Percentiles rank a stretch among this genome's conserved stretches.
phyloP scores from a whole-genome alignment of 176 grass and related monocot genomes.

The Phoenix roebelenii region DNA sequence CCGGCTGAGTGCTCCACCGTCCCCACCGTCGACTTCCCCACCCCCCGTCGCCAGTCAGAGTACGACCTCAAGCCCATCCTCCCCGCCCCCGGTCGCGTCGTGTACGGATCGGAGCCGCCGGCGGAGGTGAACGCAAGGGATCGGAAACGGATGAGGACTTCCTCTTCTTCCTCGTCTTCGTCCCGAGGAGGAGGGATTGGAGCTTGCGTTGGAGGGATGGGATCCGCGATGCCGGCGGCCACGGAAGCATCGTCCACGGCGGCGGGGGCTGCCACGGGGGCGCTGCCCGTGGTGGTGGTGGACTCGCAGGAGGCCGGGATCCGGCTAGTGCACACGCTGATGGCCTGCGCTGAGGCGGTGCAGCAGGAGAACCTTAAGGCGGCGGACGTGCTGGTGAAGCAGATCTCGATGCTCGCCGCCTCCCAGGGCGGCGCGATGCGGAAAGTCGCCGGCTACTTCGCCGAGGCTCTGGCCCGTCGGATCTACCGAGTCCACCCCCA shows the following conservation, averaged over 20 bases:
- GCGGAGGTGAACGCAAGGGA: neutral
- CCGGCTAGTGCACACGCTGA: constrained; percentile 1
- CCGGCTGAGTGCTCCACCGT: neutral
- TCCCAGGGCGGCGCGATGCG: constrained; percentile 4
- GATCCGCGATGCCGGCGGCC: neutral
- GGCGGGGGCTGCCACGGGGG: neutral
- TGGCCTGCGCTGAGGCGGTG: constrained; percentile 9
- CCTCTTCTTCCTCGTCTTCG: neutral
- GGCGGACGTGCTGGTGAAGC: constrained; percentile 5
- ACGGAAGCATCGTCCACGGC: neutral
- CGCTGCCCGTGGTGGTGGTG: neutral
- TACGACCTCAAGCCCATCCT: neutral
- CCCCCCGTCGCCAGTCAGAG: too few relatives aligned
- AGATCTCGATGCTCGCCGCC: neutral
- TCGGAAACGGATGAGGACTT: neutral
- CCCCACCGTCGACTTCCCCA: neutral
- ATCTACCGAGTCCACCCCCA: neutral
- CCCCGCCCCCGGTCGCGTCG: neutral
- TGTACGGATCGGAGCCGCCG: neutral
- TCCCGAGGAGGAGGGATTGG: neutral
- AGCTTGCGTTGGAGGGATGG: neutral
- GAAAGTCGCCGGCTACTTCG: constrained; percentile 7
- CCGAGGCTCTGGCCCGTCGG: neutral
- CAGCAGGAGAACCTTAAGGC: constrained; percentile 9
- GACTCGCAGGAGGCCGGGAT: constrained; percentile 1